Evolutionary conservation across 2,329 filamentous ascomycete species (phyloP), one percentile per base, ranked within the genome.

Genomic region (Penicillium thymicola): DNA sequence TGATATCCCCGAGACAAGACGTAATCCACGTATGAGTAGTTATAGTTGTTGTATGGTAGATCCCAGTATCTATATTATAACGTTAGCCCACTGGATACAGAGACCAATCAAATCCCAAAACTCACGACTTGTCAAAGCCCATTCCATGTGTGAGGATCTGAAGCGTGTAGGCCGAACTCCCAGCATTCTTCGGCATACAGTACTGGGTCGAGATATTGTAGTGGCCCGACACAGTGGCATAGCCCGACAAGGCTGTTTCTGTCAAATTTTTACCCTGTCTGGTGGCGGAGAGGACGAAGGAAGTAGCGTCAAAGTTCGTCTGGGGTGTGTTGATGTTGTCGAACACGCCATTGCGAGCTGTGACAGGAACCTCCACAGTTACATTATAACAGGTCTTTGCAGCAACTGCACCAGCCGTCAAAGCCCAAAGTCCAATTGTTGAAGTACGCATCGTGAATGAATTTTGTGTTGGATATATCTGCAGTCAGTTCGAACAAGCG

Each of bases 61-160:
- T 75, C 72, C 68, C 72, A 74, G 59, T 76, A 75, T 46, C 71
- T 69, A 28, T 43, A 18, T 45, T 43, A 28, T 16, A 1, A 37
- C 8, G 16, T 49, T 18, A 50, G 34, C 7, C 2, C 11, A 2
- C 16, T 16, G 7, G 11, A 16, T 7, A n/a, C 1, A n/a, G 9
- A 36, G 28, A 47, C 2, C 21, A 18, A 8, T 11, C 13, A 50
- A 4, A 2, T 11, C 21, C 27, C 10, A 2, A n/a, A n/a, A 51
- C 60, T 46, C 45, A 66, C 60, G 51, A 55, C 42, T 65, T 67
- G 54, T 75, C 71, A 59, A 72, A 74, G 21, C 67, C 66, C 38
- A 73, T 67, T 25, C 75, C 73, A 56, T 76, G 74, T 9, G 72
- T 75, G 18, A 74, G 65, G 50, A 78, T 70, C 59, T 76, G 74